Evolutionary conservation across 163 green algal genomes (phyloP), one percentile per base, ranked within the genome.

Genomic region (Trebouxia gelatinosa): DNA sequence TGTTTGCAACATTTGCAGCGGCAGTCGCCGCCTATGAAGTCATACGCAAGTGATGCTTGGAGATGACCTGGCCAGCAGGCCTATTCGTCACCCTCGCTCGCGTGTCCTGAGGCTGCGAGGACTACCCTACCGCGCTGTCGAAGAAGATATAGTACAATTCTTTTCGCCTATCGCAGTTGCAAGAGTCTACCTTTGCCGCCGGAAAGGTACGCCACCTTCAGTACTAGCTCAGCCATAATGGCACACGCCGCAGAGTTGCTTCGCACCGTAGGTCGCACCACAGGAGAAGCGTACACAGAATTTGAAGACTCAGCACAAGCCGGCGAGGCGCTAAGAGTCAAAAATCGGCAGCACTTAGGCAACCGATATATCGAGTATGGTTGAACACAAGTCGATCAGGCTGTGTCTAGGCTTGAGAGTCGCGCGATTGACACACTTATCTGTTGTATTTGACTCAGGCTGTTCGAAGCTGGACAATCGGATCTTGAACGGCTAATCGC

Each of bases 131-230:
- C 80, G 75, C 5, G 81, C 78, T 23, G 64, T 67, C 51, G 46
- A 85, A 50, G 78, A 85, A 7, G 78, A 88, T 16, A 83, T 88
- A 57, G 29, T 51, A 13, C 35, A n/a, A 6, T 72, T 72, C 50
- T 37, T 72, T 54, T 21, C 21, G 1, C 64, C 64, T 1, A 26
- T 72, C 35, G 17, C 19, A 6, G 64, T 72, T 0, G 50, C 35
- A 72, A 35, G 64, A 19, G 64, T 72, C 13, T 6, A 72, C 19
- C 31, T 72, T 5, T 72, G 64, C 35, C 50, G 64, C 16, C 64
- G 64, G 26, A 51, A 72, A 35, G 64, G 64, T 72, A 37, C 17
- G 64, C 35, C 23, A n/a, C n/a, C n/a, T n/a, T n/a, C n/a, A n/a
- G n/a, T n/a, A n/a, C n/a, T n/a, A n/a, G n/a, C n/a, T n/a, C n/a